A percentile compares a stretch with the other conserved stretches of the same genome.
phyloP scores from a whole-genome alignment of 2,329 filamentous ascomycete species.

The Botrytis paeoniae region DNA sequence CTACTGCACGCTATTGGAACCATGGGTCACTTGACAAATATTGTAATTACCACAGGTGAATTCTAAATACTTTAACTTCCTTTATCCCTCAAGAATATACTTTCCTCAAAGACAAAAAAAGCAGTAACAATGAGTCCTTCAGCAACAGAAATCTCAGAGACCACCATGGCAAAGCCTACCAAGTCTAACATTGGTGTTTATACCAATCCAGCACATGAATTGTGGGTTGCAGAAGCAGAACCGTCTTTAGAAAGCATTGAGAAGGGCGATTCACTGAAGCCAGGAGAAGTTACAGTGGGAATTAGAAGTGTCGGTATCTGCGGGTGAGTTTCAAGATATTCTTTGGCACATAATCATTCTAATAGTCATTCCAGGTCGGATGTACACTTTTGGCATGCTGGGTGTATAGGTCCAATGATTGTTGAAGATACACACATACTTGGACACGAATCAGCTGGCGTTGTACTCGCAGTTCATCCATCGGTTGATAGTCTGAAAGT shows the following conservation, averaged over 20 bases:
- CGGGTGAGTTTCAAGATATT: conserved; percentile 55
- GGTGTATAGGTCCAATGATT: conserved; percentile 94
- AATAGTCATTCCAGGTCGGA: conserved; percentile 61
- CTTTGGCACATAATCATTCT: not conserved
- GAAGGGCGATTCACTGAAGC: conserved; percentile 64
- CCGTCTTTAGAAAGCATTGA: conserved; percentile 74
- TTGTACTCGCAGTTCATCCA: conserved; percentile 75
- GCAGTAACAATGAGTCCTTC: conserved; percentile 30
- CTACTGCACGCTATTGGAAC: conserved; percentile 4
- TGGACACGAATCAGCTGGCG: conserved; percentile 88
- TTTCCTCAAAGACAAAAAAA: not conserved
- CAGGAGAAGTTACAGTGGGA: conserved; percentile 82
- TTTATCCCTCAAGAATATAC: not conserved
- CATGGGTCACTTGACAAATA: conserved; percentile 18
- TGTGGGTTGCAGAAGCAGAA: conserved; percentile 80
- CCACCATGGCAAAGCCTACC: conserved; percentile 38
- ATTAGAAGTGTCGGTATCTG: conserved; percentile 96
- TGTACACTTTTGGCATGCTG: conserved; percentile 95
- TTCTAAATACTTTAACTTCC: not conserved
- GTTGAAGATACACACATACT: conserved; percentile 86
- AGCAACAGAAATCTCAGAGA: conserved; percentile 27
- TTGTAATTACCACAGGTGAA: conserved; percentile 8
- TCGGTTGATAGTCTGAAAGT: conserved; percentile 74
- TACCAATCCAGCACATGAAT: conserved; percentile 87
- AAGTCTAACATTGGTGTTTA: conserved; percentile 95